Evolutionary conservation across 2,329 filamentous ascomycete species (phyloP).

Genomic region (Penicillium sp.): DNA sequence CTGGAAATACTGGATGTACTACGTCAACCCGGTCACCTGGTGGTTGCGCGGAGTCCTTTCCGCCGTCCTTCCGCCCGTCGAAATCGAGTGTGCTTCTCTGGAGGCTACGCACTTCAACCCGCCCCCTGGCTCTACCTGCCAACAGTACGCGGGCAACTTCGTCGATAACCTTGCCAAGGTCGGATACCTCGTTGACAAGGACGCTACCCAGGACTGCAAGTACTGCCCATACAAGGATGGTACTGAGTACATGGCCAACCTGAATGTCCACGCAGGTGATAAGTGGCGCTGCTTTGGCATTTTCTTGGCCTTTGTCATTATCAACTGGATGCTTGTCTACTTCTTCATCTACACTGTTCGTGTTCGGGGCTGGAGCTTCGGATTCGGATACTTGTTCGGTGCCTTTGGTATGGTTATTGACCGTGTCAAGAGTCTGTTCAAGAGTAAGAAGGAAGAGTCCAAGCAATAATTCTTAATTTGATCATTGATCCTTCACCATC

Average conservation of each 20-base stretch:
- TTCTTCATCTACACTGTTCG: conserved; percentile 78
- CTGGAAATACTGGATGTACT: conserved; percentile 75
- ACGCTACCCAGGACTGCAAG: conserved; percentile 63
- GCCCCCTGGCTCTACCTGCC: conserved; percentile 67
- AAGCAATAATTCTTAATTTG: conserved; percentile 15
- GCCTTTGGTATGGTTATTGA: conserved; percentile 48
- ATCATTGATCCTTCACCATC: background rate
- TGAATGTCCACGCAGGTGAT: conserved; percentile 60
- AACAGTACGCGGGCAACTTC: conserved; percentile 66
- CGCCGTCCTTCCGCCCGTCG: conserved; percentile 60
- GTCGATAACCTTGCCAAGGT: conserved; percentile 50
- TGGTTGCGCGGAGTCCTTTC: conserved; percentile 73
- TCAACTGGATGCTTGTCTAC: conserved; percentile 73
- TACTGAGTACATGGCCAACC: conserved; percentile 66
- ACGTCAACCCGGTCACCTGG: conserved; percentile 70
- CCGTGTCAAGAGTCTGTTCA: conserved; percentile 33
- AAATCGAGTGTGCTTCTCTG: conserved; percentile 55
- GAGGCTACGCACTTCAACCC: conserved; percentile 70
- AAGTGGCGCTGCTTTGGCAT: conserved; percentile 77
- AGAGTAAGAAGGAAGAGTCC: conserved; percentile 24
- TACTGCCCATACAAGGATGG: conserved; percentile 73
- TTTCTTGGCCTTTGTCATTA: conserved; percentile 71
- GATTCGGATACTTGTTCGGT: conserved; percentile 63
- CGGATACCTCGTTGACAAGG: conserved; percentile 68
- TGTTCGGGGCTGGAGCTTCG: conserved; percentile 72